Evolutionary conservation across 306 rosid genomes (phyloP).

Genomic region (Citrullus colocynthis): DNA sequence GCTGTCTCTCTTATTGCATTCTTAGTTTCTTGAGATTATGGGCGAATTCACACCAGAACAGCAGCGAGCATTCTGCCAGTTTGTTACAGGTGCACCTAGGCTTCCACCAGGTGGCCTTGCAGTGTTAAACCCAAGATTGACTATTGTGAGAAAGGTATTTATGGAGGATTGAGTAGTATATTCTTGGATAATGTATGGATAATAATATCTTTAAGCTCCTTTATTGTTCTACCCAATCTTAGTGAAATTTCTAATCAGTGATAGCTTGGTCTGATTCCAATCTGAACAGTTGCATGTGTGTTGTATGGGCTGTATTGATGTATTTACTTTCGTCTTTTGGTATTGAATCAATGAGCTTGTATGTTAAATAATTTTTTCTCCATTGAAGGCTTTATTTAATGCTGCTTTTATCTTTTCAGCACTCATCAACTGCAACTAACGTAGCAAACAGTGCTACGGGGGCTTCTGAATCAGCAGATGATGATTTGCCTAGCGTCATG

Average conservation of each 20-base stretch:
- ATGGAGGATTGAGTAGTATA: not conserved
- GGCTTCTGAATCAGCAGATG: conserved; percentile 74
- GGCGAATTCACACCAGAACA: conserved; percentile 86
- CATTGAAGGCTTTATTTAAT: not conserved
- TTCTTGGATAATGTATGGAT: not conserved
- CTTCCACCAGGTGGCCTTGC: conserved; percentile 96
- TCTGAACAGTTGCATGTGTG: not conserved
- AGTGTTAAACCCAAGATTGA: conserved; percentile 80
- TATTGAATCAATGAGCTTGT: not conserved
- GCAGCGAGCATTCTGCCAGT: conserved; percentile 94
- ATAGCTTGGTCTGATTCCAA: not conserved
- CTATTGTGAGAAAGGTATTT: conserved; percentile 92
- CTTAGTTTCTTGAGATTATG: conserved; percentile 84
- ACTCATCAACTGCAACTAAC: conserved; percentile 49
- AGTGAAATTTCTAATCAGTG: not conserved
- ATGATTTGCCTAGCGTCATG: conserved; percentile 98
- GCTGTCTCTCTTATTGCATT: conserved; percentile 12
- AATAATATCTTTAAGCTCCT: not conserved
- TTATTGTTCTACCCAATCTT: not conserved
- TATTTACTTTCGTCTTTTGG: not conserved
- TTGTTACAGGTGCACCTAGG: conserved; percentile 97
- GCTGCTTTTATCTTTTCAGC: conserved; percentile 39
- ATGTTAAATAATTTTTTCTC: not conserved
- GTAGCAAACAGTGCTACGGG: conserved; percentile 64
- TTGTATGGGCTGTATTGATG: not conserved